Conservation (phyloP, 2,329 filamentous ascomycete species). For the Trichoderma oligosporum region DNA sequence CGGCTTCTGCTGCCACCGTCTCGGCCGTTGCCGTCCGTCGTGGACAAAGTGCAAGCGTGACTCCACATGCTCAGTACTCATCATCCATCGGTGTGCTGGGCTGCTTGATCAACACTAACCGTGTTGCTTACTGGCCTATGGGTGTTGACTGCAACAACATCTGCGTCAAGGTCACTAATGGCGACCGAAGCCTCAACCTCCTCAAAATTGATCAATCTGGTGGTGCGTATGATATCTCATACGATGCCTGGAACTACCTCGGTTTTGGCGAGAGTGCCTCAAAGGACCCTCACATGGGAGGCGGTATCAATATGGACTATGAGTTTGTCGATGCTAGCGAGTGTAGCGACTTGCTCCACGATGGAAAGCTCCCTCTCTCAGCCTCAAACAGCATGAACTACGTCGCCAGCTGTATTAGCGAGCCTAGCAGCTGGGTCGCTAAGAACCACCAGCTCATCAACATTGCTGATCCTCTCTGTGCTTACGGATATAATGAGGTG, state of each 20-base stretch:
- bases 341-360: slow-evolving; percentile 49
- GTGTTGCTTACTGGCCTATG: slow-evolving; percentile 58
- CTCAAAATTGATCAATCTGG: slow-evolving; percentile 54
- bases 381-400: slow-evolving; percentile 57
- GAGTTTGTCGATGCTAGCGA: slow-evolving; percentile 46
- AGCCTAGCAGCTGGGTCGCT: slow-evolving; percentile 48
- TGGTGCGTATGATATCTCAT: slow-evolving; percentile 56
- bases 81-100: slow-evolving; percentile 56
- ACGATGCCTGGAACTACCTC: slow-evolving; percentile 60
- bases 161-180: slow-evolving; percentile 52
- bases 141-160: slow-evolving; percentile 52
- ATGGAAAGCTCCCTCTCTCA: slow-evolving; percentile 50
- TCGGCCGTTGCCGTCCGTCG: slow-evolving; percentile 28
- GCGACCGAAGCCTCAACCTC: slow-evolving; percentile 52
- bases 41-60: slow-evolving; percentile 37
- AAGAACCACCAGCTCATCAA: slow-evolving; percentile 53
- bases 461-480: slow-evolving; percentile 49
- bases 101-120: slow-evolving; percentile 59
- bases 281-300: slow-evolving; percentile 46
- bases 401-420: slow-evolving; percentile 46
- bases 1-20: slow-evolving; percentile 30
- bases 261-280: slow-evolving; percentile 47
- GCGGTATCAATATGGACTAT: slow-evolving; percentile 50
- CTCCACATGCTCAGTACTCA: slow-evolving; percentile 55
- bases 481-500: slow-evolving; percentile 48